Percentiles rank a stretch among this genome's conserved stretches.
Conservation (phyloP, 352 stramenopile genomes). For the Pythium volutum region DNA sequence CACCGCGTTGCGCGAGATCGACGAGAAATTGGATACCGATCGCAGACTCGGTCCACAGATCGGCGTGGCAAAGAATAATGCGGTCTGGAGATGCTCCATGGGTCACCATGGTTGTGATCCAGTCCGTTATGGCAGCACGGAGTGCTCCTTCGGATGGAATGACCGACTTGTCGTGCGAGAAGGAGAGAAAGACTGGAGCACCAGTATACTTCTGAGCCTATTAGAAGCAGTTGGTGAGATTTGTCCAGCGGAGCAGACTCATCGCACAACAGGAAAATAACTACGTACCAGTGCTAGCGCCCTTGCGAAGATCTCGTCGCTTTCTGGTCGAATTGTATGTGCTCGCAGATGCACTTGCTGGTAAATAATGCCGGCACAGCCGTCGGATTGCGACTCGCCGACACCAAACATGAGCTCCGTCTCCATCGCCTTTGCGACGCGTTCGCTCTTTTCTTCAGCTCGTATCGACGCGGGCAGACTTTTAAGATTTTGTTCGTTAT, state of each 20-base stretch:
- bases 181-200: slow-evolving; percentile 67
- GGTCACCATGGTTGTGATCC: slow-evolving; percentile 34
- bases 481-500: slow-evolving; percentile 31
- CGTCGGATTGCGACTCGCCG: slow-evolving; percentile 15
- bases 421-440: slow-evolving; percentile 50
- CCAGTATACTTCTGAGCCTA: slow-evolving; percentile 52
- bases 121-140: slow-evolving; percentile 13
- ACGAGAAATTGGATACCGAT: slow-evolving; percentile 34
- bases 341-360: slow-evolving; percentile 46
- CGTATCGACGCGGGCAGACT: slow-evolving; percentile 18
- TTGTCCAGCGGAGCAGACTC: not conserved
- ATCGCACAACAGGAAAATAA: not conserved
- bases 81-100: slow-evolving; percentile 32
- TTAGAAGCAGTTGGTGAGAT: slow-evolving; percentile 8
- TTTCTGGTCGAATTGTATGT: slow-evolving; percentile 9
- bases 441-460: slow-evolving; percentile 39
- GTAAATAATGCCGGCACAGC: slow-evolving; percentile 57
- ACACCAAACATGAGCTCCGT: slow-evolving; percentile 71
- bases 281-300: slow-evolving; percentile 36
- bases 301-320: slow-evolving; percentile 31
- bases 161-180: slow-evolving; percentile 27
- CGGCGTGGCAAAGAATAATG: slow-evolving; percentile 65
- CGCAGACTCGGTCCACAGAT: slow-evolving; percentile 53
- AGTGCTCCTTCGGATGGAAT: not conserved
- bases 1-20: slow-evolving; percentile 32